A percentile compares a stretch with the other conserved stretches of the same genome.
Conservation (phyloP, 1,284 basidiomycete genomes). For the Spongispora temasekensis region DNA sequence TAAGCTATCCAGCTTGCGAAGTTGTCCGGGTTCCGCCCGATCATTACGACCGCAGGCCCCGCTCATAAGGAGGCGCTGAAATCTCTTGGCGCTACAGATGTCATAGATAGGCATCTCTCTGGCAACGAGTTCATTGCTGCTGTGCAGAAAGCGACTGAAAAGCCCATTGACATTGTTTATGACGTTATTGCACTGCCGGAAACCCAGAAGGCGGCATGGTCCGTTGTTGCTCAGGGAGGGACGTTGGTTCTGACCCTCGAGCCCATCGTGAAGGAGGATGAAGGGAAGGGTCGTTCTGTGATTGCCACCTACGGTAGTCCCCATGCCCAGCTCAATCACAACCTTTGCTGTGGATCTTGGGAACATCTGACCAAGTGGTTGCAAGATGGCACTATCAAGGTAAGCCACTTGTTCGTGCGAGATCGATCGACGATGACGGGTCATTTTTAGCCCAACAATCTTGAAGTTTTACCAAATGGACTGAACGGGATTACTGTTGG, state of each 20-base stretch:
- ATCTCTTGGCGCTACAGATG: slow-evolving; percentile 53
- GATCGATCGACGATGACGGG: slow-evolving; percentile 2
- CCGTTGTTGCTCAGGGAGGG: slow-evolving; percentile 27
- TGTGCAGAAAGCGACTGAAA: slow-evolving; percentile 31
- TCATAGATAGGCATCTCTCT: slow-evolving; percentile 47
- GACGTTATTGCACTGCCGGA: slow-evolving; percentile 39
- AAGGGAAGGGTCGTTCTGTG: slow-evolving; percentile 27
- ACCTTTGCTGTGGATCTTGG: slow-evolving; percentile 30
- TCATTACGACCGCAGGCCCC: slow-evolving; percentile 53
- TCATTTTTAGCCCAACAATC: slow-evolving; percentile 36
- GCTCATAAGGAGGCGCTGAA: slow-evolving; percentile 46
- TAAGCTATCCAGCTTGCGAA: slow-evolving; percentile 56
- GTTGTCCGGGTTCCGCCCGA: slow-evolving; percentile 52
- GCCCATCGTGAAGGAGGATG: slow-evolving; percentile 22
- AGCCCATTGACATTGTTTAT: slow-evolving; percentile 40
- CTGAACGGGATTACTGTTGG: slow-evolving; percentile 46
- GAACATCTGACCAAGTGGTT: slow-evolving; percentile 35
- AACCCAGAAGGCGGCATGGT: slow-evolving; percentile 35
- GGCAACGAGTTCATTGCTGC: slow-evolving; percentile 28
- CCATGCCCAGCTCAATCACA: slow-evolving; percentile 22
- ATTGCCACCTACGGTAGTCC: slow-evolving; percentile 31
- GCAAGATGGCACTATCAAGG: slow-evolving; percentile 39
- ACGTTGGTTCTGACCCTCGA: slow-evolving; percentile 27
- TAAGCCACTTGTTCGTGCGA: slow-evolving; percentile 3
- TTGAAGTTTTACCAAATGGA: slow-evolving; percentile 48